Percentiles rank a stretch among this genome's conserved stretches.
phyloP scores from a whole-genome alignment of 2,329 filamentous ascomycete species.

The Chaetomium sp. region DNA sequence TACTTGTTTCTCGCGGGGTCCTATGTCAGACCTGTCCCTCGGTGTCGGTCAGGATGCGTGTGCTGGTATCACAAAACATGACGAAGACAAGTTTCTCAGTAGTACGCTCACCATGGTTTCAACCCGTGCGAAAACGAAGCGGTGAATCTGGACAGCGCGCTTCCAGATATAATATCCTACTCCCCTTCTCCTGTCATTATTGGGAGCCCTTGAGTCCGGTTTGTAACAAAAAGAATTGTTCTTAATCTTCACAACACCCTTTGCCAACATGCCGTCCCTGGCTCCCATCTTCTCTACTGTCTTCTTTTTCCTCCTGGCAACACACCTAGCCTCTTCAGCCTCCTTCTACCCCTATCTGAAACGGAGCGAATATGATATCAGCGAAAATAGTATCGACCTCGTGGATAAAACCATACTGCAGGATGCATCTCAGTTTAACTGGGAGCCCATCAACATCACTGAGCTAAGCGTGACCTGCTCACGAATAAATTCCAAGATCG shows the following conservation, averaged over 20 bases:
- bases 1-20: no score
- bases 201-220: no score
- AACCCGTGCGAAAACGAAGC: no score
- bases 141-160: no score
- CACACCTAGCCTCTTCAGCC: not conserved
- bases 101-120: no score
- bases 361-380: not conserved
- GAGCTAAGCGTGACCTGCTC: constrained; percentile 22
- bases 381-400: not conserved
- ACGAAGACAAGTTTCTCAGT: no score
- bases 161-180: no score
- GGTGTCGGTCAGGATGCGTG: no score
- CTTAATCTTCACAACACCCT: not conserved
- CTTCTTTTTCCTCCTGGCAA: not conserved
- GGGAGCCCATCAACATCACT: constrained; percentile 21
- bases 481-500: constrained; percentile 3
- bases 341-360: not conserved
- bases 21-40: no score
- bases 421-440: constrained; percentile 22
- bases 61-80: no score
- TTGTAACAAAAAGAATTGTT: no score
- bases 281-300: not conserved
- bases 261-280: not conserved
- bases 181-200: no score
- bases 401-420: not conserved